A percentile compares a stretch with the other conserved stretches of the same genome.
Evolutionary conservation across 2,329 filamentous ascomycete genomes (phyloP).

Genomic region (Diaporthe vexans): DNA sequence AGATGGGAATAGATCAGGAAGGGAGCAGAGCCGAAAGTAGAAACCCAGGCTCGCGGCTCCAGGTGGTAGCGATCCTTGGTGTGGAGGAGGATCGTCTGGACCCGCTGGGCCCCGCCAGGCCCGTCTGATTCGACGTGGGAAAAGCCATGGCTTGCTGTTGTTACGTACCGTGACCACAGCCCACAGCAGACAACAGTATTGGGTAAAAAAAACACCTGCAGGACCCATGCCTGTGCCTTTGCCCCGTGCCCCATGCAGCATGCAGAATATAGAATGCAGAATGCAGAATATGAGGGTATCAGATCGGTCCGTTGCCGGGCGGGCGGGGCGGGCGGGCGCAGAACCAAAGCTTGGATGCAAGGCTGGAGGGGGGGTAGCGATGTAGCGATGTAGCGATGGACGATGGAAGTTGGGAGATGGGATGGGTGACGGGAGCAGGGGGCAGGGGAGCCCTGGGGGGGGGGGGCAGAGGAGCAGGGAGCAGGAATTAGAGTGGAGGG

Average conservation of each 20-base stretch:
- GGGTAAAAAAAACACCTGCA: conserved; percentile 3
- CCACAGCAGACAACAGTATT: conserved; percentile 4
- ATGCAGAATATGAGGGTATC: not conserved
- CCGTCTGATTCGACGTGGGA: conserved; percentile 13
- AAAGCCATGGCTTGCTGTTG: conserved; percentile 10
- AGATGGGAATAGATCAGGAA: conserved; percentile 34
- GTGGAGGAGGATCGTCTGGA: conserved; percentile 31
- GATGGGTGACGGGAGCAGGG: not conserved
- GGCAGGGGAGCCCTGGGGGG: not conserved
- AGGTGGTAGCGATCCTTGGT: conserved; percentile 27
- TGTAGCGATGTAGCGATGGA: too few species aligned
- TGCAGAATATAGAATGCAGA: not conserved
- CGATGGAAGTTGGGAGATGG: not conserved
- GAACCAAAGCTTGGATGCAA: conserved; percentile 4
- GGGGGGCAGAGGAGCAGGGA: not conserved
- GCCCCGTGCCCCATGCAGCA: too few species aligned
- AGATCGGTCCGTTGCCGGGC: conserved; percentile 8
- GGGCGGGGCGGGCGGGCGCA: conserved; percentile 4
- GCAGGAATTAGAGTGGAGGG: not conserved
- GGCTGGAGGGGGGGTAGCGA: conserved; percentile 1
- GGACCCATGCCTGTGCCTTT: too few species aligned
- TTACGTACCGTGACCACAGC: conserved; percentile 9
- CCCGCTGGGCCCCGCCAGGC: conserved; percentile 13
- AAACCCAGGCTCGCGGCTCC: conserved; percentile 22
- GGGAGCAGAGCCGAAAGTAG: conserved; percentile 23